Evolutionary conservation across 2,329 filamentous ascomycete species (phyloP).

Genomic region (Pseudogymnoascus destructans): DNA sequence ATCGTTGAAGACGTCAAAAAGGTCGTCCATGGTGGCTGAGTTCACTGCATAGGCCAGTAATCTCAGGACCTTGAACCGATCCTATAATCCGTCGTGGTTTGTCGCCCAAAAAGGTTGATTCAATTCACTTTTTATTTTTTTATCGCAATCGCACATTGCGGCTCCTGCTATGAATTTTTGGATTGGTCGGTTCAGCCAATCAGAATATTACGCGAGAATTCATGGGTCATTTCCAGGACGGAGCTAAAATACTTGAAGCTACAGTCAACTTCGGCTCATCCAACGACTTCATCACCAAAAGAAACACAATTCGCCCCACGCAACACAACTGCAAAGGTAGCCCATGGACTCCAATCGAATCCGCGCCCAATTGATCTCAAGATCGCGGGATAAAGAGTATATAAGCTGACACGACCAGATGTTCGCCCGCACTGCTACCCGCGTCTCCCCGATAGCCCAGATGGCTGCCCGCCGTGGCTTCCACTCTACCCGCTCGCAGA

Average conservation of each 20-base stretch:
- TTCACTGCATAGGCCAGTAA: conserved; percentile 5
- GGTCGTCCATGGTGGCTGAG: conserved; percentile 49
- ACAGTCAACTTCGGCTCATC: conserved; percentile 11
- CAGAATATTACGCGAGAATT: conserved; percentile 6
- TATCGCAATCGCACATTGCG: conserved; percentile 9
- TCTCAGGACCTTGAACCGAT: conserved; percentile 3
- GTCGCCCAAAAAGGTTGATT: background rate
- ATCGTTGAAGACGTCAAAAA: conserved; percentile 74
- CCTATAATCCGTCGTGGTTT: conserved; percentile 5
- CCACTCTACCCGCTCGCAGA: conserved; percentile 74
- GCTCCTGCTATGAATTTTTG: conserved; percentile 8
- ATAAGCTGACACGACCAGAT: conserved; percentile 43
- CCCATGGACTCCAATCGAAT: conserved; percentile 3
- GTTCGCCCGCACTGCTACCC: conserved; percentile 59
- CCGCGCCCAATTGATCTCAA: conserved; percentile 30
- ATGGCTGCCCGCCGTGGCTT: conserved; percentile 82
- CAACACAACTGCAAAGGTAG: conserved; percentile 11
- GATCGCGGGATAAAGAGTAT: background rate
- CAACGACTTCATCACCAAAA: conserved; percentile 9
- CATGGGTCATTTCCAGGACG: background rate
- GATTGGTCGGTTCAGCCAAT: conserved; percentile 1
- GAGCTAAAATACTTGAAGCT: conserved; percentile 8
- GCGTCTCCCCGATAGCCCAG: conserved; percentile 47
- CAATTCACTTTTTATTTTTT: conserved; percentile 2
- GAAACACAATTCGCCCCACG: conserved; percentile 9